A percentile compares a stretch with the other conserved stretches of the same genome.
Conservation (phyloP, 2,329 filamentous ascomycete species). For the Hyphodiscus sp. region DNA sequence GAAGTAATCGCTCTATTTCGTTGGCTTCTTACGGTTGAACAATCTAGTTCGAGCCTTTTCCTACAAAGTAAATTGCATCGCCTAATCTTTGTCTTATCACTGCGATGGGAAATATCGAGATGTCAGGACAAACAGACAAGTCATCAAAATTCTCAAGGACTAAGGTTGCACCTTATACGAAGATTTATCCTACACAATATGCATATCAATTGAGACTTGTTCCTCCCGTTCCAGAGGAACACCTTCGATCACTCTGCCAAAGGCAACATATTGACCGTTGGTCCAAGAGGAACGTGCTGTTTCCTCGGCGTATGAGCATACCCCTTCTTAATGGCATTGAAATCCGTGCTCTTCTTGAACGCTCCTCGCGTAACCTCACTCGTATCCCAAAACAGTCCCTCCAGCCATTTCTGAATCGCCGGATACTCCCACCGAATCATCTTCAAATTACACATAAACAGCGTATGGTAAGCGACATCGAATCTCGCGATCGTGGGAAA, state of each 20-base stretch:
- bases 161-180: background rate
- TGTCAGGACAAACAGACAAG: background rate
- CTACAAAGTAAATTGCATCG: too few relatives aligned
- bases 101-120: background rate
- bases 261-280: background rate
- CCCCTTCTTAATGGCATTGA: conserved; percentile 32
- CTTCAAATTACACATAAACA: conserved; percentile 57
- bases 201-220: background rate
- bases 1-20: too few relatives aligned
- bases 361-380: conserved; percentile 41
- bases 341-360: conserved; percentile 62
- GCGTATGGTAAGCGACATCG: conserved; percentile 59
- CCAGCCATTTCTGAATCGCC: conserved; percentile 43
- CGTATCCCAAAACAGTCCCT: conserved; percentile 59
- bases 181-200: background rate
- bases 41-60: too few relatives aligned
- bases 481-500: conserved; percentile 62
- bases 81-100: too few relatives aligned
- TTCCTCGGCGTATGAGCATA: background rate
- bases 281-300: background rate
- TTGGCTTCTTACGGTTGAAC: too few relatives aligned
- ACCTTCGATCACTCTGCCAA: background rate
- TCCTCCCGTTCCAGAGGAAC: background rate
- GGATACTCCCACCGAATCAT: conserved; percentile 61
- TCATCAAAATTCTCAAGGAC: background rate